Evolutionary conservation across 2,329 filamentous ascomycete genomes (phyloP), one percentile per base, ranked within the genome.

Genomic region (Penicillium sp.): DNA sequence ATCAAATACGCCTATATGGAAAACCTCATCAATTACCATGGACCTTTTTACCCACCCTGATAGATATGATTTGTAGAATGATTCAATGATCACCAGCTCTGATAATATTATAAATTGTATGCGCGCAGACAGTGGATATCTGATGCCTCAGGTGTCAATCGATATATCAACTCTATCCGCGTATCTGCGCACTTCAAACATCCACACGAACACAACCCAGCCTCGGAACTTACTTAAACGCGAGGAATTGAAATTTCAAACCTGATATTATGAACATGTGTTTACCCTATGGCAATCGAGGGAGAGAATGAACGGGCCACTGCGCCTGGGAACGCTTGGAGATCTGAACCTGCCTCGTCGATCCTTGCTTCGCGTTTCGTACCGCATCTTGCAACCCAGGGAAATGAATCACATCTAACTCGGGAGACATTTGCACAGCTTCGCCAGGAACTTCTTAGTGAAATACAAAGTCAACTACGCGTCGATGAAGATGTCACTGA

Each of bases 361-460:
- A 94, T 89, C 9, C 77, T 95, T 61, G 88, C 90, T 45, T 88
- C 88, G 12, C 87, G 94, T 68, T 82, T 96, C 50, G 88, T 93
- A 56, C 84, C 87, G 64, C 88, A 87, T 65, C 82, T 89, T 54
- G 81, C 85, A 38, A 79, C 84, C 21, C 79, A 80, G 43, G 76
- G 78, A 45, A 78, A 76, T 54, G 80, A 78, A 39, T 77, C 79
- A 46, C 77, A 79, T 60, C 78, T 84, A 60, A 82, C 85, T 59
- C 83, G 81, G 52, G 81, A 83, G 58, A 85, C 88, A 43, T 84
- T 96, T 55, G 83, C 85, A 54, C 81, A 83, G 45, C 77, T 96
- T 3, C 76, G 91, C 24, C 81, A 82, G 55, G 81, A 83, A 57
- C 77, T 81, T 21, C 64, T 83, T 12, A 75, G 77, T 48, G 69